Evolutionary conservation across 2,329 filamentous ascomycete species (phyloP), one percentile per base, ranked within the genome.

Genomic region (Microsporum ferrugineum): DNA sequence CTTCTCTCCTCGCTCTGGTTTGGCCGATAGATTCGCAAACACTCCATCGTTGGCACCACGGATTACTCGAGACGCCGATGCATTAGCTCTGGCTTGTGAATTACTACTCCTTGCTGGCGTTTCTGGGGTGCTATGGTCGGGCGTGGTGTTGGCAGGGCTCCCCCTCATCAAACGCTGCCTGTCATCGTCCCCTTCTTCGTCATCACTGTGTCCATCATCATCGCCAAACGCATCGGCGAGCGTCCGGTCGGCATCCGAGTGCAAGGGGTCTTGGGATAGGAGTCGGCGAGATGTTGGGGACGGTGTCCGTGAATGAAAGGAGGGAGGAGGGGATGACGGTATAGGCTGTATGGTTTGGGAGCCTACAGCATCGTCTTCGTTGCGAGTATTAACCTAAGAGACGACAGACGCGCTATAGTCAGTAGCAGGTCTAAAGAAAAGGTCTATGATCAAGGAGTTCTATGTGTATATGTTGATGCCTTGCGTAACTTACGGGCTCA

Each of bases 141-240:
- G 39, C n/a, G 39, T 36, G 14, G 57, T 59, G 27, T 45, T 38
- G 64, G 69, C 69, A 62, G 70, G 76, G 64, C 78, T 85, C 67
- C 85, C 84, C 67, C 88, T 85, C 78, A 96, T 91, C 68, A 97
- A 76, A 66, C 91, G 85, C 75, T 94, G 89, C 67, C 91, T 83
- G 73, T 96, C 90, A 72, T 95, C 89, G 62, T 82, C 80, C 62
- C 88, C 86, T 68, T 89, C 79, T 61, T 88, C 88, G 70, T 86
- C 79, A 63, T 85, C 84, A 60, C 81, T 86, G 65, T 88, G 87
- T 64, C 87, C 87, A 63, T 87, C 89, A 66, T 88, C 88, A 69
- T 88, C 84, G 71, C 90, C 92, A 73, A 99, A 99, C 0, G 94
- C 91, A 71, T 97, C 92, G 67, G 89, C 89, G 12, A 99, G 82